Base-by-base conservation (phyloP, 257 asterid species). In the Jacaranda mimosifolia region DNA sequence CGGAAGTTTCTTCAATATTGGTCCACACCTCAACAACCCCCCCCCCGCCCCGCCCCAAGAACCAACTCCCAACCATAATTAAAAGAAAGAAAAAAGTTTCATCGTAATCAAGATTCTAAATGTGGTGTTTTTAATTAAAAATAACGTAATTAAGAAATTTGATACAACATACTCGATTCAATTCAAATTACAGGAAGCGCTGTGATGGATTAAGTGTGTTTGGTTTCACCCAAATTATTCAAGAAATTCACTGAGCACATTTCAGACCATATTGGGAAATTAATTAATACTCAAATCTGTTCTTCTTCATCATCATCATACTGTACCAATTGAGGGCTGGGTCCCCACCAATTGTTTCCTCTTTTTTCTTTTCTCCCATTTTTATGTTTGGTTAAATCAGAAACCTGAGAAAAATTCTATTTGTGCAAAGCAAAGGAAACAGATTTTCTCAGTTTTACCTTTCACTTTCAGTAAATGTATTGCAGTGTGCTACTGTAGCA, bases 391-490 rank as follows among this genome's bases (percentile, higher is more conserved):
- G 66, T 18, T 48, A 40, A 80, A 68, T 58, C 56, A 21, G 62
- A 74, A 58, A 48, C 42, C 53, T 36, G 35, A 63, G 49, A 5
- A 45, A 1, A 46, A 68, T n/a, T 26, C 14, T 4, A 17, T 26
- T 40, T 45, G 36, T 18, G n/a, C 14, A 13, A 42, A 57, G 53
- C 55, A 40, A 56, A 56, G 55, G 32, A 39, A 51, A 56, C 64
- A 43, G 12, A 39, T 7, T 42, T 26, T 66, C 38, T 53, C 38
- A 49, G 66, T 21, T 60, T 63, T 67, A 73, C 56, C 79, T 55
- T 26, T 72, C 55, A 18, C 70, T 77, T 77, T 39, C 35, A 51
- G 70, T 70, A 9, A 63, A 76, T 53, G 74, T 21, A 18, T 53
- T 18, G 15, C 74, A 67, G 75, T 26, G 51, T 70, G 19, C 70